Base-by-base conservation (phyloP, 2,329 filamentous ascomycete genomes). In the Cytospora piceicola region DNA sequence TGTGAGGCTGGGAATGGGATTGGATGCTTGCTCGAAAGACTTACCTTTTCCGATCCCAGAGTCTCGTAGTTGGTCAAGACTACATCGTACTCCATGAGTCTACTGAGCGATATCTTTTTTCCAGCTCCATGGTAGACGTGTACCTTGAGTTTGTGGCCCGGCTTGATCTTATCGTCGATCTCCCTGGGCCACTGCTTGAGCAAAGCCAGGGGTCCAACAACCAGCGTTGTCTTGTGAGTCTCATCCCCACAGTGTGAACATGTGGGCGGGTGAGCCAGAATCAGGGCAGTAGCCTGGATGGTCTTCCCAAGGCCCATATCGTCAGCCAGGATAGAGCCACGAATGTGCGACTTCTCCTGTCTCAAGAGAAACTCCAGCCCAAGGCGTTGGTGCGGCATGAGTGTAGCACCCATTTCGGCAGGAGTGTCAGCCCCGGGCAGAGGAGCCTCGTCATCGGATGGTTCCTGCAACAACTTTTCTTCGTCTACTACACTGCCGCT, bases 301-400 rank as follows among this genome's bases (percentile, higher is more conserved):
- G 30, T 57, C 30, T 57, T 57, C 11, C 55, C 55, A n/a, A 57
- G 32, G 7, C 55, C 55, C 55, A 57, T 57, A n/a, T 36, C 27
- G 34, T 56, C 53, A 1, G 53, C 53, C 4, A 56, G 53, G n/a
- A 56, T n/a, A n/a, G 27, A n/a, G 12, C 53, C 53, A 12, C 29
- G 29, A 32, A 7, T 4, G 11, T 56, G 11, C 6, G 7, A 17
- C 12, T 6, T 29, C 29, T 34, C 29, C 12, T 56, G 29, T n/a
- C n/a, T 36, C 29, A 56, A n/a, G 27, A 22, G n/a, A 27, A 17
- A 56, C 29, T 56, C 53, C 24, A 34, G 14, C 4, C 53, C 53
- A n/a, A 32, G 29, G 53, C 53, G 53, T 32, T 56, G 53, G 53
- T 34, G 29, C 9, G 53, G 53, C 53, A 56, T 29, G 2, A 56